These are phyloP conservation scores for Penicillium sclerotiorum DNA, from an alignment of 2,329 filamentous ascomycete species.

Conservation along the genomic window DNA sequence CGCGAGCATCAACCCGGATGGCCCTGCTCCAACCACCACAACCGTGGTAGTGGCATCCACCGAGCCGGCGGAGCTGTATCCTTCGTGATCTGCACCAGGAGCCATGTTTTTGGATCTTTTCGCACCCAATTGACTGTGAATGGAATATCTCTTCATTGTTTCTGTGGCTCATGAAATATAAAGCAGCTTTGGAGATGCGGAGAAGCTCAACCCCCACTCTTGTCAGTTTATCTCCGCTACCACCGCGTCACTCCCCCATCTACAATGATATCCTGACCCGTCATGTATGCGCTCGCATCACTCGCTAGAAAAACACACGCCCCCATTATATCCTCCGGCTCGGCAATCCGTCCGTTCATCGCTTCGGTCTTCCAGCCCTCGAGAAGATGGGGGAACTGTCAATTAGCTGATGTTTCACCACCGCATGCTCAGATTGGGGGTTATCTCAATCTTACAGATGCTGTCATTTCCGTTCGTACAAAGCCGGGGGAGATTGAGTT, in stretches of 20 bases:
- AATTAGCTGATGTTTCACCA: slow-evolving; percentile 2
- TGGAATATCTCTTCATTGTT: neutral
- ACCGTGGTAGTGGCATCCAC: slow-evolving; percentile 29
- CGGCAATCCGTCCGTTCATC: slow-evolving; percentile 52
- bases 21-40: slow-evolving; percentile 47
- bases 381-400: slow-evolving; percentile 49
- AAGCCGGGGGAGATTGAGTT: slow-evolving; percentile 49
- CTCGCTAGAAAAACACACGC: slow-evolving; percentile 53
- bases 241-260: slow-evolving; percentile 49
- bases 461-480: slow-evolving; percentile 38
- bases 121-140: neutral
- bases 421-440: neutral
- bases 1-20: slow-evolving; percentile 49
- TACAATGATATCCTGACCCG: slow-evolving; percentile 50
- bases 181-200: slow-evolving; percentile 13
- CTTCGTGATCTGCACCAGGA: slow-evolving; percentile 31
- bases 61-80: slow-evolving; percentile 22
- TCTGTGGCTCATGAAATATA: neutral
- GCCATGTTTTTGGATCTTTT: slow-evolving; percentile 25
- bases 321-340: slow-evolving; percentile 55
- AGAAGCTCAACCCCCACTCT: slow-evolving; percentile 17
- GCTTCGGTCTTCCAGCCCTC: slow-evolving; percentile 55
- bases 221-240: slow-evolving; percentile 25
- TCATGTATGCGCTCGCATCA: slow-evolving; percentile 51
- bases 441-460: slow-evolving; percentile 24